Evolutionary conservation across 2,329 filamentous ascomycete genomes (phyloP), one percentile per base, ranked within the genome.

Genomic region (Aspergillus fumigatiaffinis): DNA sequence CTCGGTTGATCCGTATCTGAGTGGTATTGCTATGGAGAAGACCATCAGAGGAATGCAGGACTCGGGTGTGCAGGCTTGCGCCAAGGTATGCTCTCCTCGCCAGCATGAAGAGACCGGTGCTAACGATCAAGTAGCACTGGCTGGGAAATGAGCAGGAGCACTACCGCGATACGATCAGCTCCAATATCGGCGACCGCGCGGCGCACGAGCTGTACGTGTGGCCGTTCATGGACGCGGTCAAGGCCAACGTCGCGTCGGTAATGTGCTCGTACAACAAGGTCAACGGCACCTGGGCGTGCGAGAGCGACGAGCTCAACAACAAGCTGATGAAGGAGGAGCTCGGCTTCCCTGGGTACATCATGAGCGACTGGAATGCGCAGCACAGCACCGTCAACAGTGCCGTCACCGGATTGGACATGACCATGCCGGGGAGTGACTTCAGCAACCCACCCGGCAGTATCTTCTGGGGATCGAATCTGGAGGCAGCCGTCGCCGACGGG

Each of bases 341-440:
- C 0, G 89, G 89, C 46, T 93, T 93, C 76, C 88, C 91, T 63
- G 90, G 90, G 0, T 91, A 91, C 66, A 82, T 93, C 56, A 86
- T 90, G 83, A 85, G 82, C n/a, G 90, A 95, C 71, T 94, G 90
- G 88, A 79, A 83, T 63, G 90, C 88, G 4, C 88, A 91, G 66
- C 88, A 92, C 66, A 79, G 84, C 3, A 88, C 88, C 61, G 86
- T 83, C 4, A 78, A 84, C 26, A 84, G 82, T 38, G 87, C 89
- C 2, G 78, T 85, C 41, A 88, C 89, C 23, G 91, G 90, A 42
- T 78, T 94, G 25, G 91, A 95, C 72, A 92, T 94, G 89, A 82
- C 83, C n/a, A 94, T 94, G 91, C 89, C 89, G 1, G 90, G 91
- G 17, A 55, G 61, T 14, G 67, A 68, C 35, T 66, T 67, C 41